phyloP scores from a whole-genome alignment of 352 stramenopile species.

The Pythium myriotylum region DNA sequence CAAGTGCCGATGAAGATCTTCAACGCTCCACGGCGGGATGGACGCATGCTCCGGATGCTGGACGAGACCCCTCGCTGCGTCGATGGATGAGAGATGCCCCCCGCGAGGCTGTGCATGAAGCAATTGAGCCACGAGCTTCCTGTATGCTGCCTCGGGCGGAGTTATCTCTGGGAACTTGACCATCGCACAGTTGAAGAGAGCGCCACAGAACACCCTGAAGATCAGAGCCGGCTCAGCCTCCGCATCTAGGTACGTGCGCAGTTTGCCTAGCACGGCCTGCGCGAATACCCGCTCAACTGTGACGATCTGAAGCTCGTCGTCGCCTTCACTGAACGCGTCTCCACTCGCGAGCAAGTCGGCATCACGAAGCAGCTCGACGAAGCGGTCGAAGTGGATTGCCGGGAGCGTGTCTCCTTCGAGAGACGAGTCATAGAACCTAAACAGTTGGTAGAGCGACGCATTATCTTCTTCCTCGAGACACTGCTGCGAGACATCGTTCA shows the following conservation, averaged over 20 bases:
- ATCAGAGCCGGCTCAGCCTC: slow-evolving; percentile 51
- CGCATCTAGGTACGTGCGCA: slow-evolving; percentile 57
- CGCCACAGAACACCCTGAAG: slow-evolving; percentile 58
- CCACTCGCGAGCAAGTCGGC: slow-evolving; percentile 26
- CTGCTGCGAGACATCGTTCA: slow-evolving; percentile 43
- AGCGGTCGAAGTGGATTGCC: slow-evolving; percentile 46
- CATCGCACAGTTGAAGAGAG: slow-evolving; percentile 54
- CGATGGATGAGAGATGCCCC: background rate
- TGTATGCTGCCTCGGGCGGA: slow-evolving; percentile 9
- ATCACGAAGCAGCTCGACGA: slow-evolving; percentile 51
- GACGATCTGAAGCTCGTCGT: slow-evolving; percentile 4
- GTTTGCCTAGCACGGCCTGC: slow-evolving; percentile 55
- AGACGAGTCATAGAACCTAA: slow-evolving; percentile 68
- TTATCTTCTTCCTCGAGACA: slow-evolving; percentile 33
- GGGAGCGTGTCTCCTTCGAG: slow-evolving; percentile 42
- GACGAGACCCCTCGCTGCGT: slow-evolving; percentile 4
- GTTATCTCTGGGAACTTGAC: slow-evolving; percentile 27
- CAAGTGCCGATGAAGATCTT: slow-evolving; percentile 12
- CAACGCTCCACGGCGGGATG: slow-evolving; percentile 17
- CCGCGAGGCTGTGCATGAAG: background rate
- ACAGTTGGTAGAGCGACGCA: slow-evolving; percentile 48
- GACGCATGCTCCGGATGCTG: slow-evolving; percentile 13
- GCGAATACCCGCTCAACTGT: slow-evolving; percentile 55
- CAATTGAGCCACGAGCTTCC: slow-evolving; percentile 2
- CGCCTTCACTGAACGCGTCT: background rate